A percentile compares a stretch with the other conserved stretches of the same genome.
These are phyloP conservation scores for Trypanosoma caninum DNA, from an alignment of 208 protist genomes.

Conservation along the genomic window DNA sequence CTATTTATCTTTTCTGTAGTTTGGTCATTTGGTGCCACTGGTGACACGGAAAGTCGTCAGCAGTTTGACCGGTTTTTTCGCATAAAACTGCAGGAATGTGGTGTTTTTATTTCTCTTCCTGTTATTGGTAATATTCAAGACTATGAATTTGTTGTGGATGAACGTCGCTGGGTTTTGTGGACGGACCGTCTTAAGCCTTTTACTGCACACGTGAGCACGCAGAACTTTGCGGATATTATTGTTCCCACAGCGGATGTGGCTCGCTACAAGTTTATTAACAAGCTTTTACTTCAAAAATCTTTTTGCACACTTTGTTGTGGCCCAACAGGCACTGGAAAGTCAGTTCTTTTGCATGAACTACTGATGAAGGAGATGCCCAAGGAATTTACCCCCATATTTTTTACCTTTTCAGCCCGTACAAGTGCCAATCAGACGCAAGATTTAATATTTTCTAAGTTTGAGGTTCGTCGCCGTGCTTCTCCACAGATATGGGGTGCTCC, in stretches of 20 bases:
- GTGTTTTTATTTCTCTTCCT: slow-evolving; percentile 81
- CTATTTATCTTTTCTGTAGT: slow-evolving; percentile 96
- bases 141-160: slow-evolving; percentile 90
- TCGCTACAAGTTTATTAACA: slow-evolving; percentile 95
- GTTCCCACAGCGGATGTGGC: slow-evolving; percentile 97
- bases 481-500: slow-evolving; percentile 96
- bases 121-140: slow-evolving; percentile 94
- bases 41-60: slow-evolving; percentile 83
- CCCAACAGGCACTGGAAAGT: slow-evolving; percentile 98
- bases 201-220: slow-evolving; percentile 75
- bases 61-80: slow-evolving; percentile 95
- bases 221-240: slow-evolving; percentile 95
- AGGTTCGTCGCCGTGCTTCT: slow-evolving; percentile 93
- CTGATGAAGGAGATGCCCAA: slow-evolving; percentile 93
- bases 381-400: slow-evolving; percentile 94
- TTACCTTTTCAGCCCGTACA: slow-evolving; percentile 98
- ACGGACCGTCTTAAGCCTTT: slow-evolving; percentile 86
- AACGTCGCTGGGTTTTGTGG: slow-evolving; percentile 92
- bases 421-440: slow-evolving; percentile 97
- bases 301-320: slow-evolving; percentile 95
- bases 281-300: slow-evolving; percentile 85
- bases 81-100: slow-evolving; percentile 58
- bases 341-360: slow-evolving; percentile 93
- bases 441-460: slow-evolving; percentile 97
- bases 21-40: slow-evolving; percentile 97